Conservation (phyloP, 106 monocot species). For the Acanthochlamys bracteata region DNA sequence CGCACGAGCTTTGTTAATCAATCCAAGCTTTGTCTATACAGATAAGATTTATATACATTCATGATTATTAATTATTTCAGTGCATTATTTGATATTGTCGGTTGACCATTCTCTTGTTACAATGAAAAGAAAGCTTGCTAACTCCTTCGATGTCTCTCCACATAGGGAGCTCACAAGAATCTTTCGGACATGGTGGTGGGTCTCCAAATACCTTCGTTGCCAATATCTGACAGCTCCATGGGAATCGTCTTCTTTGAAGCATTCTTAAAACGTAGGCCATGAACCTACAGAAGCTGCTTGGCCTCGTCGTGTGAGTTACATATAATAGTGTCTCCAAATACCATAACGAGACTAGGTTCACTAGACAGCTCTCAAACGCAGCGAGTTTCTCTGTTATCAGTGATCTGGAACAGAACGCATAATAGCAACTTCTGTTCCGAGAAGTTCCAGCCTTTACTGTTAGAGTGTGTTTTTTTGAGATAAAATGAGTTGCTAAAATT, state of each 20-base stretch:
- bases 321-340: conserved; percentile 98
- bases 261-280: conserved; percentile 75
- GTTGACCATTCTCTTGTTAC: too few species aligned
- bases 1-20: too few species aligned
- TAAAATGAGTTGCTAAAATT: too few species aligned
- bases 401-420: too few species aligned
- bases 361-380: conserved; percentile 48
- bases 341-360: conserved; percentile 98
- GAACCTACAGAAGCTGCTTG: conserved; percentile 88
- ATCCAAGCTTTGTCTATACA: too few species aligned
- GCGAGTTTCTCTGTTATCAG: not conserved
- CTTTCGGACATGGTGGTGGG: conserved; percentile 96
- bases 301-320: conserved; percentile 93
- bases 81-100: too few species aligned
- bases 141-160: not conserved
- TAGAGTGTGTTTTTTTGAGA: too few species aligned
- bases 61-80: too few species aligned
- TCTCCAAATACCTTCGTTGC: conserved; percentile 68
- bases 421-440: too few species aligned
- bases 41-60: too few species aligned
- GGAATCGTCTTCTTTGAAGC: conserved; percentile 72
- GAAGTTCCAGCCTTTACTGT: too few species aligned
- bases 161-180: conserved; percentile 86
- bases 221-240: conserved; percentile 73
- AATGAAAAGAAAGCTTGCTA: too few species aligned